Conservation (phyloP, 768 basidiomycete species). For the Rhodocollybia butyracea region DNA sequence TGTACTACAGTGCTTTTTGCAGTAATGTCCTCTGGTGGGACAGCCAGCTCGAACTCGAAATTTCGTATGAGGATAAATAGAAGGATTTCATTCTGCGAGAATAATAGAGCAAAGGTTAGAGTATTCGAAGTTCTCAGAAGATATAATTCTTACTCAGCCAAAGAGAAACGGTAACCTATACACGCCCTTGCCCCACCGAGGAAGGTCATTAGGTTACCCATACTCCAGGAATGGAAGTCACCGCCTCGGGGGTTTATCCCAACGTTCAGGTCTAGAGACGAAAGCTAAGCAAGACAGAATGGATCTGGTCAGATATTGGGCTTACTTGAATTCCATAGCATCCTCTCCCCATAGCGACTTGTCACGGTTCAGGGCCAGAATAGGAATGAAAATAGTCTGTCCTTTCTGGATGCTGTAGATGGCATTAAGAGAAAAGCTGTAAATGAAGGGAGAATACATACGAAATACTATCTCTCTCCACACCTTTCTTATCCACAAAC, state of each 20-base stretch:
- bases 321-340: slow-evolving; percentile 57
- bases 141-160: slow-evolving; percentile 35
- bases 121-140: neutral
- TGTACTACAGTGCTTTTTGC: slow-evolving; percentile 20
- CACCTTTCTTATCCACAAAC: slow-evolving; percentile 29
- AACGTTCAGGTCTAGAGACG: slow-evolving; percentile 58
- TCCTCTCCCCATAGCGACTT: slow-evolving; percentile 62
- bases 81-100: slow-evolving; percentile 26
- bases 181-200: slow-evolving; percentile 44
- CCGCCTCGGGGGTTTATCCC: slow-evolving; percentile 46
- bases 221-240: slow-evolving; percentile 49
- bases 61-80: slow-evolving; percentile 31
- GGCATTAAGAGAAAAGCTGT: slow-evolving; percentile 13
- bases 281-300: slow-evolving; percentile 20
- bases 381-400: slow-evolving; percentile 44
- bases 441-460: too few relatives aligned
- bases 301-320: slow-evolving; percentile 16
- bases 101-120: neutral
- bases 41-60: slow-evolving; percentile 35
- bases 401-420: slow-evolving; percentile 41
- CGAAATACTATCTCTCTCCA: slow-evolving; percentile 23
- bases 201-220: slow-evolving; percentile 45
- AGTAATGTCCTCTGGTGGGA: slow-evolving; percentile 23
- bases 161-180: slow-evolving; percentile 44
- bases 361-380: slow-evolving; percentile 49